phyloP scores from a whole-genome alignment of 331 rosid species.

The Rhamnella rubrinervis region DNA sequence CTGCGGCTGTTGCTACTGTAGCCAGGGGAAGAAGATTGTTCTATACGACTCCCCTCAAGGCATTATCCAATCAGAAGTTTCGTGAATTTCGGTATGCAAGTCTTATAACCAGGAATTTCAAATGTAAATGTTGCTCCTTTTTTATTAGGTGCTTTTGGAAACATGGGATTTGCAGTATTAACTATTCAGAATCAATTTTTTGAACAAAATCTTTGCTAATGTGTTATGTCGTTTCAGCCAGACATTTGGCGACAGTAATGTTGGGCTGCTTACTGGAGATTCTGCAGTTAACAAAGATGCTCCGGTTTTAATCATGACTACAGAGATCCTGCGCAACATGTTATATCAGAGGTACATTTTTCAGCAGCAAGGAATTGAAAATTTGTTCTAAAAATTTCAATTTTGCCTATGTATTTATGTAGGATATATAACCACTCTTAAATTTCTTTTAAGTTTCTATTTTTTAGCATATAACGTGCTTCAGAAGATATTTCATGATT shows the following conservation, averaged over 20 bases:
- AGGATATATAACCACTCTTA: too few species aligned
- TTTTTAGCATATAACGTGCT: background rate
- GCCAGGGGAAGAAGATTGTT: constrained; percentile 73
- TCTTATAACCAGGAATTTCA: background rate
- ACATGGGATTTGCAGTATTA: background rate
- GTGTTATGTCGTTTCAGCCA: constrained; percentile 52
- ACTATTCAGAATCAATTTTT: background rate
- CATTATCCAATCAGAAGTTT: constrained; percentile 95
- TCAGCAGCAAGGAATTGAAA: background rate
- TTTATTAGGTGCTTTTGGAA: too few species aligned
- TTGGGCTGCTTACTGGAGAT: constrained; percentile 95
- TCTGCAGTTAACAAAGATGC: constrained; percentile 91
- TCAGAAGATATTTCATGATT: background rate
- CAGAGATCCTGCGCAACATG: constrained; percentile 97
- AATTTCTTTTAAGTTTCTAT: too few species aligned
- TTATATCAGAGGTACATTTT: constrained; percentile 77
- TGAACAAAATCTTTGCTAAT: background rate
- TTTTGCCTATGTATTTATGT: background rate
- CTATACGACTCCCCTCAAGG: constrained; percentile 97
- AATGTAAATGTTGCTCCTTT: background rate
- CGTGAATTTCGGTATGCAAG: constrained; percentile 79
- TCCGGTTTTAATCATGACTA: constrained; percentile 87
- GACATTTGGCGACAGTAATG: constrained; percentile 78
- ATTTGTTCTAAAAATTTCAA: background rate
- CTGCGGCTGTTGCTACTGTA: constrained; percentile 87